Percentiles rank a stretch among this genome's conserved stretches.
Evolutionary conservation across 768 basidiomycete genomes (phyloP).

Genomic region (Suillus plorans): DNA sequence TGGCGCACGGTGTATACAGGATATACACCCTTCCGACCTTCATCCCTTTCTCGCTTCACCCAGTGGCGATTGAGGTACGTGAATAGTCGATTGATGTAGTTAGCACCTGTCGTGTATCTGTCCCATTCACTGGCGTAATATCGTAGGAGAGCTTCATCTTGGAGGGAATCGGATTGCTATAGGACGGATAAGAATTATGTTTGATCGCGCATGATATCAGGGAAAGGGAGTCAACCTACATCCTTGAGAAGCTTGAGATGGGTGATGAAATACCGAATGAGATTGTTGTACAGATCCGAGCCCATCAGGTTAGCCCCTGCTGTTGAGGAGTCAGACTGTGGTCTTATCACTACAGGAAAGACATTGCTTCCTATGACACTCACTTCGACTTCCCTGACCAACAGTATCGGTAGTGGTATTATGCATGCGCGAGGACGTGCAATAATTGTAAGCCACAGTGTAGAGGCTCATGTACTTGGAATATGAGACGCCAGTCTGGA

Average conservation of each 20-base stretch:
- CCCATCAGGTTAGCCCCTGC: slow-evolving; percentile 96
- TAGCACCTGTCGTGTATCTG: slow-evolving; percentile 94
- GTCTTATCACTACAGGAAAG: slow-evolving; percentile 10
- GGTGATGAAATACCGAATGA: slow-evolving; percentile 84
- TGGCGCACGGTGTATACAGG: slow-evolving; percentile 87
- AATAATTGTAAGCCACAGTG: slow-evolving; percentile 97
- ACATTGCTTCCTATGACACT: slow-evolving; percentile 30
- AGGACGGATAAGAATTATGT: slow-evolving; percentile 14
- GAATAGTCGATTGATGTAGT: slow-evolving; percentile 96
- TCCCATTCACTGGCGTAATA: slow-evolving; percentile 96
- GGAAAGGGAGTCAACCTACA: slow-evolving; percentile 43
- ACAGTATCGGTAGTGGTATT: slow-evolving; percentile 38
- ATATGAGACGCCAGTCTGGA: slow-evolving; percentile 86
- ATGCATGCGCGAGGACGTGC: slow-evolving; percentile 84
- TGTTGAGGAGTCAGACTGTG: slow-evolving; percentile 29
- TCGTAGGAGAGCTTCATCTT: slow-evolving; percentile 84
- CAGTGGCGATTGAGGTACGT: slow-evolving; percentile 98
- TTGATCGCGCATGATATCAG: background rate
- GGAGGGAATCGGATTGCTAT: slow-evolving; percentile 75
- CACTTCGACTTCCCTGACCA: slow-evolving; percentile 52
- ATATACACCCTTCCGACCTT: slow-evolving; percentile 93
- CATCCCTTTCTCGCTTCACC: slow-evolving; percentile 98
- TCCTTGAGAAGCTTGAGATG: slow-evolving; percentile 72
- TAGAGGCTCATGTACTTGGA: slow-evolving; percentile 87
- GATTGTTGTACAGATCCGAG: slow-evolving; percentile 93